A percentile compares a stretch with the other conserved stretches of the same genome.
phyloP scores from a whole-genome alignment of 2,329 filamentous ascomycete species.

The Zymoseptoria passerinii region DNA sequence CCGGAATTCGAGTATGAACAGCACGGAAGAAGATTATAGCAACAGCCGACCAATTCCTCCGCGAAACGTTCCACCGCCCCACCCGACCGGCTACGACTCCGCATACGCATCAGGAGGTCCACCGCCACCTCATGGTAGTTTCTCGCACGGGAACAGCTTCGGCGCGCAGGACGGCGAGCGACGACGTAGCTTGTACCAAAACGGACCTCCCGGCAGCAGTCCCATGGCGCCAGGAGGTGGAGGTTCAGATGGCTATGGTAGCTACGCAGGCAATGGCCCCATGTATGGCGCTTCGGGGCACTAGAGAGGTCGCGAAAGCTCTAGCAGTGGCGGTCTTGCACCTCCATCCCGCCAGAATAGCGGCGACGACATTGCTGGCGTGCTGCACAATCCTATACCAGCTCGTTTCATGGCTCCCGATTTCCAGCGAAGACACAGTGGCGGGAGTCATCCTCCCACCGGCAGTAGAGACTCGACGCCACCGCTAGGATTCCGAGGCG shows the following conservation, averaged over 20 bases:
- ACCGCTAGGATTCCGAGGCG: neutral
- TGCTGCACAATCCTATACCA: neutral
- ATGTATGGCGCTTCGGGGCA: constrained; percentile 10
- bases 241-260: constrained; percentile 20
- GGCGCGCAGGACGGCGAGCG: constrained; percentile 11
- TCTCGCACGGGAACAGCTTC: constrained; percentile 1
- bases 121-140: constrained; percentile 6
- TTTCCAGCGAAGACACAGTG: neutral
- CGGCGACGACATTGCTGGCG: neutral
- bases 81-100: constrained; percentile 11
- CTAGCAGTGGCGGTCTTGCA: neutral
- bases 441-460: neutral
- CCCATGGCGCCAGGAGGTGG: constrained; percentile 8
- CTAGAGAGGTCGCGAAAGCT: constrained; percentile 9
- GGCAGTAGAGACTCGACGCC: neutral
- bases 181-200: constrained; percentile 18
- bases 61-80: constrained; percentile 8
- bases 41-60: constrained; percentile 12
- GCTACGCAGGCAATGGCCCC: constrained; percentile 10
- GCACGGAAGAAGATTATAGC: constrained; percentile 14
- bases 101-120: constrained; percentile 4
- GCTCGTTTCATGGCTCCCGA: neutral
- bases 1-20: constrained; percentile 2
- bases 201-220: constrained; percentile 3
- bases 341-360: neutral